Base-by-base conservation (phyloP, 148 eudicot species). In the Diospyros kaki region DNA sequence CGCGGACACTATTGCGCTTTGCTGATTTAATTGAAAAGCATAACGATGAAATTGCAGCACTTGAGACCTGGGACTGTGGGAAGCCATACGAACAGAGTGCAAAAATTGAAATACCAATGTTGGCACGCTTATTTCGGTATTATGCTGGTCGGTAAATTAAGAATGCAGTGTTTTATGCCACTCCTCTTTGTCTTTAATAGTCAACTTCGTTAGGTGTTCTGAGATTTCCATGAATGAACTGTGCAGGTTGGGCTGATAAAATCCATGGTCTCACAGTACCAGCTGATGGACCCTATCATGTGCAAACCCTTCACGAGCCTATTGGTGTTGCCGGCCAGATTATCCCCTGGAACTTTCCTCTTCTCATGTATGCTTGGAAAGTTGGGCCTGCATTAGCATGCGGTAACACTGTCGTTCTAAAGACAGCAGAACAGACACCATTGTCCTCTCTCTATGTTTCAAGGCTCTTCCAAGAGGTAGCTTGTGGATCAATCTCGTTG, bases 291-390 rank as follows among this genome's bases (percentile, higher is more conserved):
- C 84, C 84, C 0, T 76, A 79, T 51, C 89, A 86, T 52, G 83
- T 78, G 12, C 89, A 84, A 60, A 84, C 84, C 43, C 76, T 86
- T 64, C 92, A 86, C 15, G 92, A 88, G 71, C 89, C 92, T 10
- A 83, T 88, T 39, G 92, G 92, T 38, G 92, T 88, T 62, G 87
- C 80, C 2, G 89, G 86, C 41, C 92, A 88, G 78, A 88, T 88
- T 51, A 83, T 88, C 80, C 92, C 92, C 6, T 88, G 92, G 92
- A 88, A 88, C 73, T 88, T 88, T 48, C 92, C 89, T 1, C 92
- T 88, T 77, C 79, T 88, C 71, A 86, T 88, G 92, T 84, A 79
- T 72, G 85, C 86, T 39, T 88, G 92, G 92, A 88, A 88, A 80
- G 81, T 88, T 12, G 89, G 89, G 55, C 92, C 92, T 56, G 89